Conservation (phyloP, 305 asterid genomes). For the Fraxinus angustifolia region DNA sequence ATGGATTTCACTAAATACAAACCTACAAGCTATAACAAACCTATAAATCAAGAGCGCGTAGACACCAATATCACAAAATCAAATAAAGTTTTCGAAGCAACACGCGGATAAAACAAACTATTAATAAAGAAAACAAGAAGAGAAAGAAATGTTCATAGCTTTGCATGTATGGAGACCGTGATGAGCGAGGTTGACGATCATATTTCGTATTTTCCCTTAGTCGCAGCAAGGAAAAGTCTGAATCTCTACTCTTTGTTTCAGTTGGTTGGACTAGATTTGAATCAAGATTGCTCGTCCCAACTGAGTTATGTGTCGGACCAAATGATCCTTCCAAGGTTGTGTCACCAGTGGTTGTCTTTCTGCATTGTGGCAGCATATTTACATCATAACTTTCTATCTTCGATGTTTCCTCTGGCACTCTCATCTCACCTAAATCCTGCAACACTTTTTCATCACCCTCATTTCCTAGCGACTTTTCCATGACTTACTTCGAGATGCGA, state of each 20-base stretch:
- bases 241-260: background rate
- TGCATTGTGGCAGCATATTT: background rate
- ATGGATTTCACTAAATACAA: background rate
- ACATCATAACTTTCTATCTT: background rate
- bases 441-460: background rate
- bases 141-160: background rate
- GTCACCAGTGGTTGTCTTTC: background rate
- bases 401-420: background rate
- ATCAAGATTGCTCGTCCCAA: background rate
- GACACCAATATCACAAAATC: background rate
- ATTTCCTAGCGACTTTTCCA: background rate
- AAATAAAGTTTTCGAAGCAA: background rate
- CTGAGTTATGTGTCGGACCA: background rate
- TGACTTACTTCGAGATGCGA: background rate
- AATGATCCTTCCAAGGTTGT: background rate
- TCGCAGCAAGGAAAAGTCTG: background rate
- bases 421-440: background rate
- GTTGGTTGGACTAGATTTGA: background rate
- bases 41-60: background rate
- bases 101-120: background rate
- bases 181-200: background rate
- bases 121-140: background rate
- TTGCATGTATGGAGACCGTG: background rate
- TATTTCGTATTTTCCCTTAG: background rate
- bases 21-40: background rate